Evolutionary conservation across 805 yeast species (phyloP).

Genomic region (Barnettozyma vustinii): DNA sequence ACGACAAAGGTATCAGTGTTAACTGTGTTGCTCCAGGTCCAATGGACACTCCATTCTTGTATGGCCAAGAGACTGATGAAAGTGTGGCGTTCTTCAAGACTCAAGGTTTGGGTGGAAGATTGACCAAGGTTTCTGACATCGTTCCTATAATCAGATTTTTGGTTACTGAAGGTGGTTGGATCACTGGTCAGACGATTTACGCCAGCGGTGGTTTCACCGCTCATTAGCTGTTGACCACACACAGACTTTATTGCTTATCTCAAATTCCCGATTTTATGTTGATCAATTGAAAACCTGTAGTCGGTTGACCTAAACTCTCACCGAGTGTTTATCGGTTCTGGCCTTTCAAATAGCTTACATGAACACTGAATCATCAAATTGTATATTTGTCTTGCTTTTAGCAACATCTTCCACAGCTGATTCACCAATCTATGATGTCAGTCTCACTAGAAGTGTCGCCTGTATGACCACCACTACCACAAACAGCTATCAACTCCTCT

Average conservation of each 20-base stretch:
- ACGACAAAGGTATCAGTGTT: slow-evolving; percentile 40
- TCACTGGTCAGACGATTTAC: slow-evolving; percentile 63
- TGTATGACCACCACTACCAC: too few species aligned
- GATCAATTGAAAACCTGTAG: not conserved
- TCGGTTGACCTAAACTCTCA: not conserved
- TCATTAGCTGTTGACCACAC: slow-evolving; percentile 27
- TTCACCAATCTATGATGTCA: not conserved
- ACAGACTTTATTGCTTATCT: not conserved
- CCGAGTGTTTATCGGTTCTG: too few species aligned
- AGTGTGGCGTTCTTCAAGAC: slow-evolving; percentile 52
- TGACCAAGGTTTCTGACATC: slow-evolving; percentile 55
- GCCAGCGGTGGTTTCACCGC: slow-evolving; percentile 66
- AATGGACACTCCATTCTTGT: slow-evolving; percentile 62
- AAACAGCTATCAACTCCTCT: not conserved
- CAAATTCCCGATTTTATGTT: not conserved
- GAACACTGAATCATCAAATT: not conserved
- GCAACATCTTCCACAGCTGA: not conserved
- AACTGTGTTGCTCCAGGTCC: slow-evolving; percentile 63
- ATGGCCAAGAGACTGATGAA: slow-evolving; percentile 51
- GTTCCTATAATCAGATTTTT: slow-evolving; percentile 58
- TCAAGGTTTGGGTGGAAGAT: slow-evolving; percentile 41
- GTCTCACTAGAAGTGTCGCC: too few species aligned
- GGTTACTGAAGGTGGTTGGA: slow-evolving; percentile 63
- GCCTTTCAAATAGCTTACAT: not conserved
- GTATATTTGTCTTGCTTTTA: not conserved